A percentile compares a stretch with the other conserved stretches of the same genome.
Conservation (phyloP, 2,329 filamentous ascomycete genomes). For the Phoma sp. region DNA sequence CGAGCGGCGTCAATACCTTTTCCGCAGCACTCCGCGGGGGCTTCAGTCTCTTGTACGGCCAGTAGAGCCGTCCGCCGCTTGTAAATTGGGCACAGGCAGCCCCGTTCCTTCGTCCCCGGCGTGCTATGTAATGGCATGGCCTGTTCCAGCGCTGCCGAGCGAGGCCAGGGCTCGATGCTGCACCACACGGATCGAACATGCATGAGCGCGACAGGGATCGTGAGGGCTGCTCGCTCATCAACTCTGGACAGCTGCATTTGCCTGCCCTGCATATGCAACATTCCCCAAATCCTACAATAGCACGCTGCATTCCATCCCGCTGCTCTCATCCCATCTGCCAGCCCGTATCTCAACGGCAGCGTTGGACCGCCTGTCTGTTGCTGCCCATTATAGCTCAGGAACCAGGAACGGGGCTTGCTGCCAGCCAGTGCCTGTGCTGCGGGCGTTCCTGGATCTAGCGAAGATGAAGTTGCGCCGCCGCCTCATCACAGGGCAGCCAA, state of each 20-base stretch:
- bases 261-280: background rate
- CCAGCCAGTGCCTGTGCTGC: background rate
- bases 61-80: background rate
- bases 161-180: conserved; percentile 1
- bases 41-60: conserved; percentile 11
- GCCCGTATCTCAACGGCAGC: no score
- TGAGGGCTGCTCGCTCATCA: background rate
- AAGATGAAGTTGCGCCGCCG: conserved; percentile 7
- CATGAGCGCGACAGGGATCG: conserved; percentile 6
- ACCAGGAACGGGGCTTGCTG: background rate
- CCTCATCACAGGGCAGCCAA: conserved; percentile 4
- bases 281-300: background rate
- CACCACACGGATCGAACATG: conserved; percentile 3
- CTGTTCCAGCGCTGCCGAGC: conserved; percentile 4
- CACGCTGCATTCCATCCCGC: background rate
- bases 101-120: conserved; percentile 13
- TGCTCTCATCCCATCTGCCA: background rate
- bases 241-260: background rate
- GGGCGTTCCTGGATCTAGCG: conserved; percentile 2
- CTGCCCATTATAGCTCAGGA: conserved; percentile 3
- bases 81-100: conserved; percentile 7
- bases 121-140: background rate
- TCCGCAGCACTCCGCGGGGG: conserved; percentile 2
- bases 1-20: background rate
- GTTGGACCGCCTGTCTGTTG: background rate